Percentiles rank a stretch among this genome's conserved stretches.
Evolutionary conservation across 2,329 filamentous ascomycete species (phyloP).

Genomic region (Fusarium sp.): DNA sequence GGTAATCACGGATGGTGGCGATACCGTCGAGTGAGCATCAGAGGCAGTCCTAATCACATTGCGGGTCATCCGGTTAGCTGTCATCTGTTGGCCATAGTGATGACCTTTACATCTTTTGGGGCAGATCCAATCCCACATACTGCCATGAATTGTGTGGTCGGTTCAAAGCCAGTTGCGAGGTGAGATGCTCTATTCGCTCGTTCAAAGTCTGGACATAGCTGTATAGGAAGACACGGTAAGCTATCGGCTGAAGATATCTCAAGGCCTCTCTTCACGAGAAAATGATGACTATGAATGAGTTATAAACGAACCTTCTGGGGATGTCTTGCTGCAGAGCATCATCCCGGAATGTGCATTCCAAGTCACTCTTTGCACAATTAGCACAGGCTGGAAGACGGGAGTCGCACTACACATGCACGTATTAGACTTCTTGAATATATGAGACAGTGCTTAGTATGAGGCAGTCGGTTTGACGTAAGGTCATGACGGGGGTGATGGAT

Average conservation of each 20-base stretch:
- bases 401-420: background rate
- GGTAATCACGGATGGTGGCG: background rate
- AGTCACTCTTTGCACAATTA: background rate
- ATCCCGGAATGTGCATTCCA: background rate
- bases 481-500: background rate
- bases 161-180: background rate
- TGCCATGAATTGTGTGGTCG: background rate
- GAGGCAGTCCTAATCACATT: background rate
- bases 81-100: too few relatives aligned
- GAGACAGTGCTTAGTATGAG: too few relatives aligned
- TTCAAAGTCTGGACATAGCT: background rate
- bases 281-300: background rate
- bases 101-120: too few relatives aligned
- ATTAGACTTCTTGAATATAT: background rate
- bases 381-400: background rate
- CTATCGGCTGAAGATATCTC: background rate
- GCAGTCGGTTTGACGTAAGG: too few relatives aligned
- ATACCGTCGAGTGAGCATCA: background rate
- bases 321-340: background rate
- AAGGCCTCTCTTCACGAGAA: background rate
- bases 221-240: background rate
- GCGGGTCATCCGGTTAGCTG: background rate
- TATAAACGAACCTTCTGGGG: background rate
- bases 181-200: background rate
- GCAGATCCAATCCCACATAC: too few relatives aligned